Base-by-base conservation (phyloP, 108 stramenopile genomes). In the Mediolabrus comicus region DNA sequence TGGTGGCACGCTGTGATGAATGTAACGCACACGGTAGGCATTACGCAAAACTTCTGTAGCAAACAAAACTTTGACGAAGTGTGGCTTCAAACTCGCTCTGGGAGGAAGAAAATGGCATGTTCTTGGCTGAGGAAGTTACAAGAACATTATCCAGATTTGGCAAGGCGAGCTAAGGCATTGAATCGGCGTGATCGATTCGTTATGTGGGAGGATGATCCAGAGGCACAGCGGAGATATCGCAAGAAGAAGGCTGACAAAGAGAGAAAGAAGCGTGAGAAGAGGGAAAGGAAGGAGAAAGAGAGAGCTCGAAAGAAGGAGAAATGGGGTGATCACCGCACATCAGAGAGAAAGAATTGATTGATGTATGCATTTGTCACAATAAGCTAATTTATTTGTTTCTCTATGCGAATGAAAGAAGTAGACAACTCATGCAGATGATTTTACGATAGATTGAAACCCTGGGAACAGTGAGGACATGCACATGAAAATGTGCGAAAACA, bases 1-100 rank as follows among this genome's bases (percentile, higher is more conserved):
- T 99, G 98, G 98, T 98, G 97, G 97, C 99, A 99, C 65, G 98
- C 96, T 0, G 99, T 99, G 6, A 57, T 98, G 53, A 99, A 99
- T 59, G 62, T 99, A 16, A 96, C 94, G 11, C 87, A 97, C 68
- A 98, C 97, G 1, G 87, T 99, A 14, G 99, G 95, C 4, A 84
- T 98, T 13, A 99, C 97, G 3, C 97, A 98, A 85, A 99, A 99
- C 73, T 98, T 94, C 74, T 97, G 95, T 79, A 90, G 90, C 28
- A 84, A 80, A 3, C 82, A 81, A 2, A 98, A 97, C 76, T 98
- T 99, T 81, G 93, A 96, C 51, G 72, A 65, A 24, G 97, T 97
- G 4, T 99, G 99, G 99, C 60, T 79, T 5, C 80, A 94, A 69
- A 94, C 96, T 1, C 80, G 99, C n/a, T 63, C 80, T 9, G 98